Base-by-base conservation (phyloP, 1,139 yeast species). In the Debaryomyces nepalensis region DNA sequence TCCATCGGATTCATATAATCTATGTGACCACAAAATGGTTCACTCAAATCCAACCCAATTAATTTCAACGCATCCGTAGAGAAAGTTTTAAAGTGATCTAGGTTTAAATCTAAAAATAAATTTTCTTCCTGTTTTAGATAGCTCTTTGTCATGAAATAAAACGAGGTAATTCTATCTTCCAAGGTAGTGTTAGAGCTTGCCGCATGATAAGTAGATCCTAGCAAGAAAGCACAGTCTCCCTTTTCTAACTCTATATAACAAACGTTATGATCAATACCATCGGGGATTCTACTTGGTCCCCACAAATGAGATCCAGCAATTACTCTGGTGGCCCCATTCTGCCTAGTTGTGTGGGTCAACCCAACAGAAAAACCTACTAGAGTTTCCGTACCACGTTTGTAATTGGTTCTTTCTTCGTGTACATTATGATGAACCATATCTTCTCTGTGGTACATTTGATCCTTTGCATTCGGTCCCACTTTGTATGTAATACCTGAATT, bases 401-500 rank as follows among this genome's bases (percentile, higher is more conserved):
- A 56, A 8, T 41, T 30, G n/a, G 53, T 55, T n/a, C 43, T 43
- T 11, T 47, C 44, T 11, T 44, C 24, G 20, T 46, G 47, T 16
- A 54, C 42, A 23, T 53, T 57, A 39, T 58, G 61, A 37, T 58
- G 60, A 10, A 54, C 39, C 33, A 47, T 48, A 37, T 58, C 63
- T 39, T 58, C 63, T 14, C 63, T 43, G 40, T 58, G 63, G 9
- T 54, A 40, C 11, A 47, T 52, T 42, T 58, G 63, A 24, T 44
- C 49, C 3, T 34, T 37, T n/a, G 61, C 58, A 12, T 55, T 58
- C 3, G 63, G 63, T 0, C 63, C 61, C 34, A 61, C 55, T 30
- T 61, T 51, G 37, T 58, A 61, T n/a, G 58, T 50, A 38, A 61
- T 59, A 2, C 58, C 53, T 12, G 60, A 58, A 27, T 57, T 54